Conservation (phyloP, 768 basidiomycete genomes). For the Mycena galopus region DNA sequence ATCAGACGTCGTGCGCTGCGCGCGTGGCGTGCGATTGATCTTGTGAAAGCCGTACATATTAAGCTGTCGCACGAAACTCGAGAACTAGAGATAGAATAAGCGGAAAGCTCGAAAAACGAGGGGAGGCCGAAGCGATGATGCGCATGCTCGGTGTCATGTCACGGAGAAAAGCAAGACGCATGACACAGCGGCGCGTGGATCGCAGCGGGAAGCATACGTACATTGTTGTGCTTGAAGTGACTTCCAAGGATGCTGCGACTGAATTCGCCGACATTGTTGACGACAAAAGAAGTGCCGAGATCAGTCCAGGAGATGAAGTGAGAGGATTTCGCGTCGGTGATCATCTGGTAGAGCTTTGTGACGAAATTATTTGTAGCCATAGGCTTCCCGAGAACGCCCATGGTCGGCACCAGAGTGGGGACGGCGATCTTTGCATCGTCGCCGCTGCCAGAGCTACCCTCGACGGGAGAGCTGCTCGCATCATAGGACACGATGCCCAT, state of each 20-base stretch:
- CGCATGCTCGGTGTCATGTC: background rate
- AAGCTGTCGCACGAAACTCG: conserved; percentile 93
- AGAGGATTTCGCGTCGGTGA: conserved; percentile 83
- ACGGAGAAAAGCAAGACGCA: conserved; percentile 5
- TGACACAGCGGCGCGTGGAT: conserved; percentile 27
- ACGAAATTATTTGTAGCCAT: conserved; percentile 87
- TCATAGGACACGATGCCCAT: conserved; percentile 54
- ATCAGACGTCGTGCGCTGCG: conserved; percentile 83
- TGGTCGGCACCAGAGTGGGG: conserved; percentile 48
- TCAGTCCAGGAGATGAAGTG: conserved; percentile 90
- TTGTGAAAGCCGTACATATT: conserved; percentile 99
- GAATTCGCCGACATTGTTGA: conserved; percentile 89
- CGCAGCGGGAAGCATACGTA: conserved; percentile 50
- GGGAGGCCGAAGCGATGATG: background rate
- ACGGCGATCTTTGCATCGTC: conserved; percentile 38
- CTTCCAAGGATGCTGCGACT: conserved; percentile 86
- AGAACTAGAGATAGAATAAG: conserved; percentile 69
- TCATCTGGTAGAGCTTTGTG: conserved; percentile 92
- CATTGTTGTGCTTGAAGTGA: conserved; percentile 94
- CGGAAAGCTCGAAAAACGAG: too few relatives aligned
- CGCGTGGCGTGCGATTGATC: conserved; percentile 90
- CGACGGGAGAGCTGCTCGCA: conserved; percentile 54
- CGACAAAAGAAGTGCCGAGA: conserved; percentile 86
- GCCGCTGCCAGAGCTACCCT: conserved; percentile 61
- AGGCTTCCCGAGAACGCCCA: conserved; percentile 75